Evolutionary conservation across 495 filamentous ascomycete species (phyloP).

Genomic region (Xylaria intraflava): DNA sequence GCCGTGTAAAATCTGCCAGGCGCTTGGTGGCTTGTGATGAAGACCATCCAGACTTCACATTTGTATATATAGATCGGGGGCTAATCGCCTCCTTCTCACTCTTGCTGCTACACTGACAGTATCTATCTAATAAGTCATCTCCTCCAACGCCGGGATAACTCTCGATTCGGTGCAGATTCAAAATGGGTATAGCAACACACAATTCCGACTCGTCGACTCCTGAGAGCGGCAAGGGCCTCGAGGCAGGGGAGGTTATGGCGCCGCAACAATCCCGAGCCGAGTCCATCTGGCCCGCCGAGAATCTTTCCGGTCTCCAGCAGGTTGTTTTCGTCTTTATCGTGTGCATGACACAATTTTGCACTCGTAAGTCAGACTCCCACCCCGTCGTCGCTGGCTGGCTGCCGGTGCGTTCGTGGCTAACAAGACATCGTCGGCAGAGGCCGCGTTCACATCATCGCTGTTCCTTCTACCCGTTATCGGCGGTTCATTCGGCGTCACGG

Average conservation of each 20-base stretch:
- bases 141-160: too few relatives aligned
- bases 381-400: background rate
- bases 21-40: too few relatives aligned
- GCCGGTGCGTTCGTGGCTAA: too few relatives aligned
- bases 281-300: conserved; percentile 9
- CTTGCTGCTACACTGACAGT: too few relatives aligned
- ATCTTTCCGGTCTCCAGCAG: conserved; percentile 2
- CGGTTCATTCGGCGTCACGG: conserved; percentile 10
- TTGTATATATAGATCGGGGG: too few relatives aligned
- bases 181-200: background rate
- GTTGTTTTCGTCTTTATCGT: conserved; percentile 8
- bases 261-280: conserved; percentile 3
- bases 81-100: too few relatives aligned
- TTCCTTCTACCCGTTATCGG: conserved; percentile 24
- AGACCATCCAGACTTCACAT: too few relatives aligned
- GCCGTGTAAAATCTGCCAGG: too few relatives aligned
- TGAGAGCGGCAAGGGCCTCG: background rate
- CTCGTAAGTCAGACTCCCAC: background rate
- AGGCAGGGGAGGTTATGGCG: background rate
- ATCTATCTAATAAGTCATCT: too few relatives aligned
- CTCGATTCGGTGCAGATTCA: too few relatives aligned
- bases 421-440: conserved; percentile 5
- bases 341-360: conserved; percentile 12
- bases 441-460: conserved; percentile 10
- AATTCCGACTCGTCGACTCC: background rate